A percentile compares a stretch with the other conserved stretches of the same genome.
Conservation (phyloP, 352 stramenopile species). For the Phytophthora quininea region DNA sequence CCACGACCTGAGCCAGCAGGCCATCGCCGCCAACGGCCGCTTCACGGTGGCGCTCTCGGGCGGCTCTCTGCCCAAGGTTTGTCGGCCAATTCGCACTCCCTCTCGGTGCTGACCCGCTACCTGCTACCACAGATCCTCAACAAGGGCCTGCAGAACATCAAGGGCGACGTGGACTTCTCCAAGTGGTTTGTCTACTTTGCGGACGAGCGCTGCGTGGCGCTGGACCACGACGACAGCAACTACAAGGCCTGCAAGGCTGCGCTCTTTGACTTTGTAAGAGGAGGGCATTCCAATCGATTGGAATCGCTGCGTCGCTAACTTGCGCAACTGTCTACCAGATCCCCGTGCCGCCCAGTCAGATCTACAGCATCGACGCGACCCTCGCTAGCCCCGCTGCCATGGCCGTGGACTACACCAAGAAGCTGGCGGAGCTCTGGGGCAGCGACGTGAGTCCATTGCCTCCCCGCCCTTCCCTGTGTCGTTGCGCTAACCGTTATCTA, state of each 20-base stretch:
- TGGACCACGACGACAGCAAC: slow-evolving; percentile 95
- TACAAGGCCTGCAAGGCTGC: slow-evolving; percentile 91
- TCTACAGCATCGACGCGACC: slow-evolving; percentile 93
- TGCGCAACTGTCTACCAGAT: slow-evolving; percentile 15
- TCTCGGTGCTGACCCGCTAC: background rate
- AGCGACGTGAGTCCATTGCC: slow-evolving; percentile 42
- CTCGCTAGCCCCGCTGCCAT: slow-evolving; percentile 58
- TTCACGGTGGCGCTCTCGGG: slow-evolving; percentile 90
- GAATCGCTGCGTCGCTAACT: background rate
- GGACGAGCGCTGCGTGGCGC: slow-evolving; percentile 96
- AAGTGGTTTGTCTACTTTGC: slow-evolving; percentile 98
- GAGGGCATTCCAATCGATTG: background rate
- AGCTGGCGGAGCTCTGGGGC: slow-evolving; percentile 71
- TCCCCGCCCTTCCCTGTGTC: background rate
- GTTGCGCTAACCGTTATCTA: slow-evolving; percentile 1
- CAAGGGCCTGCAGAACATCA: slow-evolving; percentile 78
- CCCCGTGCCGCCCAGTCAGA: slow-evolving; percentile 52
- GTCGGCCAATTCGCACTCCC: background rate
- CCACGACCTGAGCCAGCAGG: slow-evolving; percentile 63
- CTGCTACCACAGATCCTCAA: slow-evolving; percentile 65
- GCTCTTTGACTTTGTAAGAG: slow-evolving; percentile 86
- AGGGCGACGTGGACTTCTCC: slow-evolving; percentile 90
- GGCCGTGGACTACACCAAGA: slow-evolving; percentile 75
- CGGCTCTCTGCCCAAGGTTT: slow-evolving; percentile 83
- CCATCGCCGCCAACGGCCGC: slow-evolving; percentile 59